Conservation (phyloP, 2,329 filamentous ascomycete species). For the Malbranchea cinnamomea region DNA sequence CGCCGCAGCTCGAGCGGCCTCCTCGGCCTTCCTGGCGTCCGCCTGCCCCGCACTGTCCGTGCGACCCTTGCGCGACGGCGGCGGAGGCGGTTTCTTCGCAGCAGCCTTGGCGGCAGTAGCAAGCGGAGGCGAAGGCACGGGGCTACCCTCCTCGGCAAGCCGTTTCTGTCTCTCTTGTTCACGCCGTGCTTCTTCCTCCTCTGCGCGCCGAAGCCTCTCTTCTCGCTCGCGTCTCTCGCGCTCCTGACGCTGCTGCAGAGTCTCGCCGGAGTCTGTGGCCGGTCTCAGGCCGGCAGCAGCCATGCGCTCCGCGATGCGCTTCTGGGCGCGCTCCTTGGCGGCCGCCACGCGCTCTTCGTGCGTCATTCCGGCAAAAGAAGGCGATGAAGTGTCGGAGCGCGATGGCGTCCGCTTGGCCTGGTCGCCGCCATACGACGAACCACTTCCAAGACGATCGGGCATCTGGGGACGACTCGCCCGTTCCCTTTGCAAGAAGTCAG, state of each 20-base stretch:
- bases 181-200: constrained; percentile 81
- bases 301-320: constrained; percentile 89
- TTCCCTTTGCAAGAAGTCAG: constrained; percentile 7
- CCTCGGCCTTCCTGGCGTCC: constrained; percentile 42
- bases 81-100: constrained; percentile 52
- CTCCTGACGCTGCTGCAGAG: constrained; percentile 67
- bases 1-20: constrained; percentile 38
- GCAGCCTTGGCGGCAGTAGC: constrained; percentile 32
- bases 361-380: constrained; percentile 74
- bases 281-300: constrained; percentile 86
- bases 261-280: constrained; percentile 64
- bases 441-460: constrained; percentile 24
- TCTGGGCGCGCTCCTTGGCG: constrained; percentile 93
- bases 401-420: constrained; percentile 29
- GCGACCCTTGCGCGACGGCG: constrained; percentile 55
- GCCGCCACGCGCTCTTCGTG: constrained; percentile 89
- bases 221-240: constrained; percentile 78
- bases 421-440: constrained; percentile 30
- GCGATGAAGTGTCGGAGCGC: constrained; percentile 39
- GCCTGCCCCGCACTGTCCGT: constrained; percentile 38
- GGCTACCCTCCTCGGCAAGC: constrained; percentile 59
- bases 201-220: constrained; percentile 72
- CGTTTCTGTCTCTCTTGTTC: constrained; percentile 77
- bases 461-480: constrained; percentile 2
- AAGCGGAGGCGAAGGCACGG: constrained; percentile 45